These are phyloP conservation scores for Sugiyamaella paludigena DNA, from an alignment of 1,139 yeast species.

Conservation along the genomic window DNA sequence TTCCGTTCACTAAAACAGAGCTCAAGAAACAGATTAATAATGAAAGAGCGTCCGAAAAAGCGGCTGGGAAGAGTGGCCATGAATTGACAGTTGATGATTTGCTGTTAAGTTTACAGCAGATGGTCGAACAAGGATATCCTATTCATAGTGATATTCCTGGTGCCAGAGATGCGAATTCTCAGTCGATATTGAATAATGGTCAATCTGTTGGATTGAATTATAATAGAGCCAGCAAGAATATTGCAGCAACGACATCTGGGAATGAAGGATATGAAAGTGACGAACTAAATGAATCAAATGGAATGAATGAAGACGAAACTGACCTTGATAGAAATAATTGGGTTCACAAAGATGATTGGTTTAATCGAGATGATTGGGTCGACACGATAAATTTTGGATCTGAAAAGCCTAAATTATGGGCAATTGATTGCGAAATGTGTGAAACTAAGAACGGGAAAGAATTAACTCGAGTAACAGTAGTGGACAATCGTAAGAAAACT, in stretches of 20 bases:
- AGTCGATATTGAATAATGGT: no score
- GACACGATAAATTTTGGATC: constrained; percentile 53
- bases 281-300: no score
- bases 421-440: constrained; percentile 95
- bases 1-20: constrained; percentile 57
- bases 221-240: no score
- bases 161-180: not conserved
- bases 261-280: no score
- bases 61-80: not conserved
- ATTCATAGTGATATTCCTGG: constrained; percentile 43
- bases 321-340: no score
- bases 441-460: constrained; percentile 58
- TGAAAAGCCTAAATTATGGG: constrained; percentile 56
- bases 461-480: constrained; percentile 72
- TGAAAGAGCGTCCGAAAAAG: constrained; percentile 3
- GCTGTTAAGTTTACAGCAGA: constrained; percentile 46
- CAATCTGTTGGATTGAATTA: no score
- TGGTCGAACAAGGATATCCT: constrained; percentile 57
- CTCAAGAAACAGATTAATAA: constrained; percentile 34
- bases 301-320: no score
- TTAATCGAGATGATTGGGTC: constrained; percentile 47
- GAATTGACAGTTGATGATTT: constrained; percentile 51
- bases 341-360: no score
- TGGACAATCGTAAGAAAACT: constrained; percentile 58
- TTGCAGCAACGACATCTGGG: no score